Evolutionary conservation across 495 filamentous ascomycete species (phyloP), one percentile per base, ranked within the genome.

Genomic region (Trichoderma erinaceum): DNA sequence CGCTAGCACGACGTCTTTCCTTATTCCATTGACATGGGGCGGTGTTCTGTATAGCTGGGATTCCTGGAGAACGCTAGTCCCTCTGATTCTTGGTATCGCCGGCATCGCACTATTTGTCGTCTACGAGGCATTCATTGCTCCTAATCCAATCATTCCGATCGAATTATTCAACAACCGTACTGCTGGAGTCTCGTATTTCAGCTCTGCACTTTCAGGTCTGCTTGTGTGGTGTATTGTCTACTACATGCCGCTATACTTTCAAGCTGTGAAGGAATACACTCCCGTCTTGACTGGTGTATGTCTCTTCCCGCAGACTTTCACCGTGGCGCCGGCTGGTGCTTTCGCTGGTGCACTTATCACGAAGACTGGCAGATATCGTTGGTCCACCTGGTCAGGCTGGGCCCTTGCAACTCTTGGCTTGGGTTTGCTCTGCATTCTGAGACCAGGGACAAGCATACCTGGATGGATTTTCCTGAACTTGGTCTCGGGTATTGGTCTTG

Each of bases 181-280:
- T 38, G 70, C 74, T 15, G 63, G 70, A 41, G 71, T 66, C 38
- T 74, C 67, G 63, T 67, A 76, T 61, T 61, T 84, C 29, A 82
- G 73, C 11, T 81, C 80, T 1, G 78, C 78, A 70, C 78, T 79
- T 73, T 87, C 82, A 71, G 86, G 78, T 35, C 74, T 79, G 50
- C 71, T 83, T 41, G 75, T 80, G 48, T 83, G 78, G 78, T 72
- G 69, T 16, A 72, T 86, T 1, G 71, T 91, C 1, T 89, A 90
- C 68, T 90, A 87, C 41, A 71, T 89, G 41, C 71, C 86, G 0
- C 74, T 92, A 1, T 92, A 88, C 75, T 88, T 86, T 68, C 81
- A 88, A 69, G 85, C 83, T 21, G 83, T 88, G 48, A 86, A 88
- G 71, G 79, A 78, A 52, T 79, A 85, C 64, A 76, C 80, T 0